Evolutionary conservation across 495 filamentous ascomycete genomes (phyloP).

Genomic region (Aspergillus wentii): DNA sequence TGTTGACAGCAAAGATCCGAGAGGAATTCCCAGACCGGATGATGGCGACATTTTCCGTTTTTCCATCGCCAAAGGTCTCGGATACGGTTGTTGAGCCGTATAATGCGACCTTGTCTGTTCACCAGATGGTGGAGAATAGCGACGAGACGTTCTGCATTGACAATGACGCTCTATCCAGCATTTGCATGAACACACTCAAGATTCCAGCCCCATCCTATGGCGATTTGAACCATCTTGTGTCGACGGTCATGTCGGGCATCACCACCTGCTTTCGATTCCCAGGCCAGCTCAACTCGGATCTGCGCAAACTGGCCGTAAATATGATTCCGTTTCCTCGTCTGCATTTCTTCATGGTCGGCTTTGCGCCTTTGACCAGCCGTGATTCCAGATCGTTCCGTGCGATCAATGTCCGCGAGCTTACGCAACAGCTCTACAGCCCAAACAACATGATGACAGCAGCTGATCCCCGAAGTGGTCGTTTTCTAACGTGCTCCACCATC

Average conservation of each 20-base stretch:
- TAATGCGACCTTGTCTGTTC: slow-evolving; percentile 98
- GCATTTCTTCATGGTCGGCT: slow-evolving; percentile 99
- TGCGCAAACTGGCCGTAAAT: slow-evolving; percentile 99
- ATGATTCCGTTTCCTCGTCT: slow-evolving; percentile 99
- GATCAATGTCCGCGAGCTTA: slow-evolving; percentile 95
- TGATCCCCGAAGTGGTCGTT: slow-evolving; percentile 98
- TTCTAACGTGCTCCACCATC: slow-evolving; percentile 99
- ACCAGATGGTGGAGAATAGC: slow-evolving; percentile 99
- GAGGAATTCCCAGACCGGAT: slow-evolving; percentile 99
- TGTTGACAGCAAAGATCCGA: slow-evolving; percentile 98
- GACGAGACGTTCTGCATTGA: slow-evolving; percentile 99
- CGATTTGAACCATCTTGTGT: slow-evolving; percentile 99
- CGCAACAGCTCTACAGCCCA: slow-evolving; percentile 99
- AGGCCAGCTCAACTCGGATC: slow-evolving; percentile 99
- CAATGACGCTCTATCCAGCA: slow-evolving; percentile 99
- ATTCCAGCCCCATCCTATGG: slow-evolving; percentile 94
- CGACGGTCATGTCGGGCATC: slow-evolving; percentile 99
- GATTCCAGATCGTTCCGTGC: slow-evolving; percentile 94
- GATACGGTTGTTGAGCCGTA: slow-evolving; percentile 99
- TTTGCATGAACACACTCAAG: slow-evolving; percentile 99
- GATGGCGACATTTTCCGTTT: slow-evolving; percentile 99
- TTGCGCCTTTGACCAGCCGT: slow-evolving; percentile 96
- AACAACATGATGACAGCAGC: slow-evolving; percentile 99
- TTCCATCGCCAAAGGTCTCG: slow-evolving; percentile 99
- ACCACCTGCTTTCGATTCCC: slow-evolving; percentile 99